These are phyloP conservation scores for Hyaloscypha bicolor DNA, from an alignment of 495 filamentous ascomycete genomes.

Conservation along the genomic window DNA sequence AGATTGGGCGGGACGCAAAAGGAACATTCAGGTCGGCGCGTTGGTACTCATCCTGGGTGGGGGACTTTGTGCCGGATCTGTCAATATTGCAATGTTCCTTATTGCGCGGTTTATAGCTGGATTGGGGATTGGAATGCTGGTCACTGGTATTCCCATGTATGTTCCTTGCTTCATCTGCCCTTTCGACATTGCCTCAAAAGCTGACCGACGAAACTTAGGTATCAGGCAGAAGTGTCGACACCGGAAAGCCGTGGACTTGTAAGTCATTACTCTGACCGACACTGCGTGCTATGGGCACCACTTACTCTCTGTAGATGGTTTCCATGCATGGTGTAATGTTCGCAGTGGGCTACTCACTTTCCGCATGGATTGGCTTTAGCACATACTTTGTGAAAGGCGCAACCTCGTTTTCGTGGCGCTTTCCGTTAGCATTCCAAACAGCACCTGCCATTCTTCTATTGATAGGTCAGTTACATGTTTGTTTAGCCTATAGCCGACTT, in stretches of 20 bases:
- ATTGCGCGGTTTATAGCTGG: slow-evolving; percentile 50
- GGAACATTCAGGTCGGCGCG: slow-evolving; percentile 47
- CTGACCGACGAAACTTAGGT: slow-evolving; percentile 18
- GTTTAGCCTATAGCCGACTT: neutral
- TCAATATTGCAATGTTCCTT: slow-evolving; percentile 51
- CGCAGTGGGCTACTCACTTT: slow-evolving; percentile 4
- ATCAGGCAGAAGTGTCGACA: slow-evolving; percentile 43
- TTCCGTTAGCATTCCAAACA: slow-evolving; percentile 45
- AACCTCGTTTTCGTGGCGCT: slow-evolving; percentile 14
- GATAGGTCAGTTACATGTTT: slow-evolving; percentile 4
- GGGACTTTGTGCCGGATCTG: slow-evolving; percentile 46
- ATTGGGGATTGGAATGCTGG: slow-evolving; percentile 49
- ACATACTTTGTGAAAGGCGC: slow-evolving; percentile 1
- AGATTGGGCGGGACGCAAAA: slow-evolving; percentile 46
- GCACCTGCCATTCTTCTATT: slow-evolving; percentile 44
- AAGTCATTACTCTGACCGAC: neutral
- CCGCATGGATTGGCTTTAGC: slow-evolving; percentile 15
- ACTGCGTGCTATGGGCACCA: too few relatives aligned
- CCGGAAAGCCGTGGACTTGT: slow-evolving; percentile 29
- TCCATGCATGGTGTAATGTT: slow-evolving; percentile 19
- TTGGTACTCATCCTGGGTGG: slow-evolving; percentile 47
- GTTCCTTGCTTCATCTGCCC: slow-evolving; percentile 26
- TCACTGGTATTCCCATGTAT: slow-evolving; percentile 51
- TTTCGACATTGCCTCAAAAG: neutral
- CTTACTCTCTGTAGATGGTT: slow-evolving; percentile 35